Evolutionary conservation across 2,329 filamentous ascomycete species (phyloP).

Genomic region (Uncinocarpus reesii): DNA sequence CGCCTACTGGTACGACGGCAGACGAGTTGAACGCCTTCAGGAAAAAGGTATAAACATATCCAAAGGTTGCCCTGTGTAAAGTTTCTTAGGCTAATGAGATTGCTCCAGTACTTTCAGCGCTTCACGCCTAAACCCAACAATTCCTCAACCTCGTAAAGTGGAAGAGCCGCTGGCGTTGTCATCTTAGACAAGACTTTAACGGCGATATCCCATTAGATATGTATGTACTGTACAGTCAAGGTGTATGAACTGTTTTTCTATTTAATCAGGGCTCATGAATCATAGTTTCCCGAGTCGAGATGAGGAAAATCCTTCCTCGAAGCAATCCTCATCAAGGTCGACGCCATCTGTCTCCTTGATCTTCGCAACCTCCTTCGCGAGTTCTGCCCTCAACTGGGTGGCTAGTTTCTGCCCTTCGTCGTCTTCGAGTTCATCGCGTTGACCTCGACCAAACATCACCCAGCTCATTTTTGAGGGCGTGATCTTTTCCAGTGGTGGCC

Average conservation of each 20-base stretch:
- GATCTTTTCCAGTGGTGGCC: conserved; percentile 44
- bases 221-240: no score
- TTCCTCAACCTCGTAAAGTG: not conserved
- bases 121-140: not conserved
- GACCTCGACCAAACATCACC: conserved; percentile 40
- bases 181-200: no score
- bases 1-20: conserved; percentile 41
- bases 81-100: not conserved
- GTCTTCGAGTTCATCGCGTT: conserved; percentile 39
- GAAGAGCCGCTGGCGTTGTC: not conserved
- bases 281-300: conserved; percentile 11
- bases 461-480: conserved; percentile 25
- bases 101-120: conserved; percentile 5
- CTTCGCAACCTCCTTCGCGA: conserved; percentile 30
- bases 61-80: not conserved
- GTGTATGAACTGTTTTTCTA: no score
- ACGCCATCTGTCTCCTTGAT: conserved; percentile 31
- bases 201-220: no score
- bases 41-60: conserved; percentile 35
- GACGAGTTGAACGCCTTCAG: conserved; percentile 60
- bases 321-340: conserved; percentile 21
- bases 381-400: conserved; percentile 28
- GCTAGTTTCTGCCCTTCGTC: conserved; percentile 35
- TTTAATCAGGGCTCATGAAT: not conserved
- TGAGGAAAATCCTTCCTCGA: not conserved